Evolutionary conservation across 2,329 filamentous ascomycete species (phyloP), one percentile per base, ranked within the genome.

Genomic region (Ascochyta pisi): DNA sequence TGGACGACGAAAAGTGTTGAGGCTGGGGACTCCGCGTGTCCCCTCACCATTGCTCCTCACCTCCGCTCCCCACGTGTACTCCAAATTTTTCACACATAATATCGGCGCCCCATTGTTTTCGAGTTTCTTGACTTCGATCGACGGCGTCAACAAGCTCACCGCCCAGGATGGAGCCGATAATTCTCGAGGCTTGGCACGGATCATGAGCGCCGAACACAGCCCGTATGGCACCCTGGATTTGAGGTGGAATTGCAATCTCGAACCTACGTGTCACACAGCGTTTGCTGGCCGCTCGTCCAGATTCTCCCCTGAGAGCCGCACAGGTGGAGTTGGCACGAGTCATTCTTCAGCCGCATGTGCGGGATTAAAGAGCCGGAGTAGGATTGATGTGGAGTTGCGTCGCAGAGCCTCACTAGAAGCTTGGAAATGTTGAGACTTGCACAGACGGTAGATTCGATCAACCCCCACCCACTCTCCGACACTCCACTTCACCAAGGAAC

Each of bases 401-500:
- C 54, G 54, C 54, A 52, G 54, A 57, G 54, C 54, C 54, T 52
- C 54, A 57, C 40, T 52, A 49, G 49, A 57, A 51, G 31, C 53
- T 50, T 50, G 33, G 43, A 45, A 57, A 29, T 57, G 54, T 57
- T 57, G 54, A 52, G 54, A 31, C 47, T 50, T 44, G 53, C 53
- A 56, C 53, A 50, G 49, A 52, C 49, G 22, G 54, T 49, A 47
- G 43, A 57, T 33, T 37, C 39, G 13, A 41, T 37, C 16, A 41
- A 27, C 19, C 54, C 35, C 39, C 39, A 48, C 44, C 19, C 44
- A 52, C 45, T 49, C 15, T 39, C 33, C 44, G 50, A 33, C 26
- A 47, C 35, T 45, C 43, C 49, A 48, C 41, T 12, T 38, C 24
- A 34, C 23, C 19, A 39, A 39, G 44, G 9, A 9, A 40, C 6